Base-by-base conservation (phyloP, 2,329 filamentous ascomycete species). In the Colletotrichum eremochloae region DNA sequence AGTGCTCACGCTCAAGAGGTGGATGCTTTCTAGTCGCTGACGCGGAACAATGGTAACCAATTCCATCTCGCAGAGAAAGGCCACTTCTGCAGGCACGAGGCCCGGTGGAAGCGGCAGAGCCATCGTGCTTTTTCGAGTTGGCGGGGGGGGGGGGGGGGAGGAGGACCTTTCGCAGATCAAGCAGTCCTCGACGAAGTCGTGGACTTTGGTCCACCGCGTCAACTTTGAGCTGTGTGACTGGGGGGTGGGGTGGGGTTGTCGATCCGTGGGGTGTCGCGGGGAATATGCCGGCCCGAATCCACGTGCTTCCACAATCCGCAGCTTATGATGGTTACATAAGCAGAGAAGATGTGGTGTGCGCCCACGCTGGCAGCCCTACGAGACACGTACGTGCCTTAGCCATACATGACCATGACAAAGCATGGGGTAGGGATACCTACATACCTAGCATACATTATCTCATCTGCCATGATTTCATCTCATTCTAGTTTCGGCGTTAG, bases 11-110 rank as follows among this genome's bases (percentile, higher is more conserved):
- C 92, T 91, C 67, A 99, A 89, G 74, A 99, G 88, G 77, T 94
- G 88, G 74, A 99, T 93, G 76, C 90, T 90, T 76, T 98, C 95
- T 65, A 99, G 91, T 75, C 93, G 90, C 81, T 98, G 95, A 66
- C 96, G 93, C 46, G 96, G 96, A 62, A 98, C 91, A 31, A 99
- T 89, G 0, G 95, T 98, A 68, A 99, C 93, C 78, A 94, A 90
- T 84, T 98, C 96, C 95, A 98, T 98, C 85, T 99, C 96, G 82
- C 95, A 97, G 38, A 98, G 86, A 79, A 98, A 99, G 63, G 95
- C 93, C 57, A 97, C 93, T 84, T 99, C 96, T 75, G 93, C 87
- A 72, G 96, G 94, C 77, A 93, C 92, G 56, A 98, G 88, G 81
- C 84, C 87, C 63, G 81, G 77, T 5, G 86, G 86, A 18, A 88